Conservation (phyloP, 352 stramenopile genomes). For the Pythium grandisporangium region DNA sequence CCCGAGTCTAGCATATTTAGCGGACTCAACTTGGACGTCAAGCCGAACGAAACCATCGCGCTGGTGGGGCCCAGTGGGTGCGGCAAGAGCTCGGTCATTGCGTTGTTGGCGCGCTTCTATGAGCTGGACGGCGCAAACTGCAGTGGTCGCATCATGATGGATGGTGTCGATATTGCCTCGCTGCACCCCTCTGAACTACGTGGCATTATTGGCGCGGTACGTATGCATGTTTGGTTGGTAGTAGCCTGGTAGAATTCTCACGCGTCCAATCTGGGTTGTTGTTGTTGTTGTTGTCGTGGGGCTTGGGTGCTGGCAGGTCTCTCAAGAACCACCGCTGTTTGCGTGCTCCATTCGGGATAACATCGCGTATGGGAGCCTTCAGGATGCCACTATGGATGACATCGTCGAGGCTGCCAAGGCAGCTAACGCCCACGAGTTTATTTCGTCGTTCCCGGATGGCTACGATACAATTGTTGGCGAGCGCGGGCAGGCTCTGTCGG, state of each 20-base stretch:
- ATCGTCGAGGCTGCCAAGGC: conserved; percentile 49
- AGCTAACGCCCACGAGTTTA: conserved; percentile 78
- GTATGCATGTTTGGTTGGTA: not conserved
- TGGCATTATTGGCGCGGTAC: conserved; percentile 51
- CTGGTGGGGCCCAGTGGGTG: conserved; percentile 60
- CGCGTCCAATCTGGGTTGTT: conserved; percentile 35
- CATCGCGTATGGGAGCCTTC: conserved; percentile 60
- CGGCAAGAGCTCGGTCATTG: conserved; percentile 65
- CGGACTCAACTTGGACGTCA: conserved; percentile 39
- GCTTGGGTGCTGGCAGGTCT: too few species aligned
- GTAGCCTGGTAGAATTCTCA: not conserved
- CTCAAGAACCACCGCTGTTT: conserved; percentile 67
- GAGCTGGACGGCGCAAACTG: conserved; percentile 39
- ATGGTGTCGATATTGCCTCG: conserved; percentile 46
- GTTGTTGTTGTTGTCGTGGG: not conserved
- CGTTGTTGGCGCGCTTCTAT: conserved; percentile 72
- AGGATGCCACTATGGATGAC: conserved; percentile 38
- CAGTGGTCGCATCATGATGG: conserved; percentile 39
- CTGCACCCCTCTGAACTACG: conserved; percentile 44
- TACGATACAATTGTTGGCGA: conserved; percentile 76
- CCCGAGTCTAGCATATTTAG: conserved; percentile 42
- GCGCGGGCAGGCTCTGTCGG: conserved; percentile 58
- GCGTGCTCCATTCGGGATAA: conserved; percentile 69
- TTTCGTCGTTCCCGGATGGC: conserved; percentile 59
- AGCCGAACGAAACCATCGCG: conserved; percentile 61